Evolutionary conservation across 2,329 filamentous ascomycete genomes (phyloP).

Genomic region (Geoglossum cookeanum): DNA sequence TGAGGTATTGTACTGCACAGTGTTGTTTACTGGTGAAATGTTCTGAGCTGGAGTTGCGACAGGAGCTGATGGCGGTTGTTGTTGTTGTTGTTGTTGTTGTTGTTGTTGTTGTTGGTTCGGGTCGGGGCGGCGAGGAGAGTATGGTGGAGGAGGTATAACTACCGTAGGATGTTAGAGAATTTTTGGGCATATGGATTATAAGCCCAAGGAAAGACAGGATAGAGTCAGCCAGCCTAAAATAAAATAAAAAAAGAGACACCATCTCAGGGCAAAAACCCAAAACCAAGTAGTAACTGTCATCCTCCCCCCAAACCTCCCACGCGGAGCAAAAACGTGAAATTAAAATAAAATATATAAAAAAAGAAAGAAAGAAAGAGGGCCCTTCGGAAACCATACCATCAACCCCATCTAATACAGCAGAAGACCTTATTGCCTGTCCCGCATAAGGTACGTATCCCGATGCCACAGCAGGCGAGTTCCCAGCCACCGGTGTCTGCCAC

Average conservation of each 20-base stretch:
- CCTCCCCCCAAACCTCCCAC: no score
- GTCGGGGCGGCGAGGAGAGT: conserved; percentile 5
- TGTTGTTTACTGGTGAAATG: neutral
- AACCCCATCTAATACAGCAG: neutral
- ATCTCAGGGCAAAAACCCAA: no score
- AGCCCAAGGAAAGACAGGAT: no score
- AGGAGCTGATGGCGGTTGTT: no score
- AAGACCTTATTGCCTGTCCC: neutral
- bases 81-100: no score
- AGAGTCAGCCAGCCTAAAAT: no score
- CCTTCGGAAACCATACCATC: neutral
- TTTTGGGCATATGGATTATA: no score
- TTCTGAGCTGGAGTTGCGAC: neutral
- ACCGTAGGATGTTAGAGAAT: neutral
- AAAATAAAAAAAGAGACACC: no score
- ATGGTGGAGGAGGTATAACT: conserved; percentile 4
- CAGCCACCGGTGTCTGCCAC: neutral
- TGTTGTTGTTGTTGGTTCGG: neutral
- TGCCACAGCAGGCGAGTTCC: neutral
- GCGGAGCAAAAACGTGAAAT: no score
- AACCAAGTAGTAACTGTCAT: no score
- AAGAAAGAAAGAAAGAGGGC: neutral
- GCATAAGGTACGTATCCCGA: neutral
- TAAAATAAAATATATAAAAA: no score
- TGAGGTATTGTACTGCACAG: neutral